phyloP scores from a whole-genome alignment of 805 yeast species.

The Candida peoriensis region DNA sequence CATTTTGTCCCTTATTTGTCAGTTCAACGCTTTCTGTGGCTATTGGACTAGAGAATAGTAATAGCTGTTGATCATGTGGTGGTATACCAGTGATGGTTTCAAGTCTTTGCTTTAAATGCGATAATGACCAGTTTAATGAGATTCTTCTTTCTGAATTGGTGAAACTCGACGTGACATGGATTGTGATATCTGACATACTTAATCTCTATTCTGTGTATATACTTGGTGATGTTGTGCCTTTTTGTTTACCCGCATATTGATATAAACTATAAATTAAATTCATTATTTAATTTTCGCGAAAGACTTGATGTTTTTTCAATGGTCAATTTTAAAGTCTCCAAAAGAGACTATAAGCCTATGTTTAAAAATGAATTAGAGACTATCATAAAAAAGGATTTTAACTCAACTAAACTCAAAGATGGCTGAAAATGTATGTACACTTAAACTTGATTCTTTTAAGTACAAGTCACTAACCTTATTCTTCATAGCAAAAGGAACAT shows the following conservation, averaged over 20 bases:
- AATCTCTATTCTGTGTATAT: not conserved
- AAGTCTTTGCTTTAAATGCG: conserved; percentile 45
- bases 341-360: too few species aligned
- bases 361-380: too few species aligned
- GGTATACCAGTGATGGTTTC: conserved; percentile 75
- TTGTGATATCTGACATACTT: conserved; percentile 35
- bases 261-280: too few species aligned
- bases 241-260: not conserved
- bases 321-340: too few species aligned
- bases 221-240: not conserved
- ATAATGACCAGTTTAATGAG: conserved; percentile 56
- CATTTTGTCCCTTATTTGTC: conserved; percentile 6
- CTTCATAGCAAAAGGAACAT: not conserved
- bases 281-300: too few species aligned
- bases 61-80: conserved; percentile 47
- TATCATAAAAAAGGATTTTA: too few species aligned
- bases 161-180: conserved; percentile 57
- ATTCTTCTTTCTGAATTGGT: conserved; percentile 68
- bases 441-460: too few species aligned
- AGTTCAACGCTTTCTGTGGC: conserved; percentile 26
- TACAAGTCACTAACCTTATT: too few species aligned
- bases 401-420: too few species aligned
- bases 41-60: conserved; percentile 35
- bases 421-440: conserved; percentile 6
- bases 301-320: too few species aligned